Conservation (phyloP, 129 eudicot genomes). For the Flaveria robusta region DNA sequence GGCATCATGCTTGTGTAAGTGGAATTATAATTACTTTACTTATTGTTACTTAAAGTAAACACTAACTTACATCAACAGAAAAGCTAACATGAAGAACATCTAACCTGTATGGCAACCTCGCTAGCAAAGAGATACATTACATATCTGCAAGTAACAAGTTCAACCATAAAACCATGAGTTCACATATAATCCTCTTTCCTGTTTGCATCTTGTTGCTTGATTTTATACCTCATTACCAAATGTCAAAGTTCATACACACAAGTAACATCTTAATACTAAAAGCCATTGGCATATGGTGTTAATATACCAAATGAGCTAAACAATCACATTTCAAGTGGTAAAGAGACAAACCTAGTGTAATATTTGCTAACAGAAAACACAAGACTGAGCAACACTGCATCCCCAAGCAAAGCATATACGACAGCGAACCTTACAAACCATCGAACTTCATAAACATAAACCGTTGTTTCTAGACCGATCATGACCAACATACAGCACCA, state of each 20-base stretch:
- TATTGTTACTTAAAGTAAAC: neutral
- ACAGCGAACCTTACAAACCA: conserved; percentile 86
- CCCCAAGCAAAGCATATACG: conserved; percentile 75
- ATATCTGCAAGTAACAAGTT: conserved; percentile 46
- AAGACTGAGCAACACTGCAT: conserved; percentile 65
- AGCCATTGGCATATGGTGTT: neutral
- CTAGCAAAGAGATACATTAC: conserved; percentile 56
- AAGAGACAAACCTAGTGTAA: conserved; percentile 54
- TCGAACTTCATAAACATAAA: conserved; percentile 75
- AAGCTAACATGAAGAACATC: conserved; percentile 23
- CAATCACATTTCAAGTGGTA: conserved; percentile 21
- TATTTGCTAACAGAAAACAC: conserved; percentile 59
- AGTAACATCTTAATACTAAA: conserved; percentile 9
- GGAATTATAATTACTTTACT: neutral
- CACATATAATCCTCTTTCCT: neutral
- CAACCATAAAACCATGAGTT: conserved; percentile 7
- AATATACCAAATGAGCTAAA: conserved; percentile 2
- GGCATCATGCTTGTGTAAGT: neutral
- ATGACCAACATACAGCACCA: conserved; percentile 77
- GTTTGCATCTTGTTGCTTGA: neutral
- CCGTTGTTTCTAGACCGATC: conserved; percentile 69
- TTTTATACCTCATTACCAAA: conserved; percentile 12
- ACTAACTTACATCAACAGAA: neutral
- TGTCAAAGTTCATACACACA: conserved; percentile 12
- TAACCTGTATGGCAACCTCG: conserved; percentile 64